Base-by-base conservation (phyloP, 805 yeast genomes). In the Zygotorulaspora florentina region DNA sequence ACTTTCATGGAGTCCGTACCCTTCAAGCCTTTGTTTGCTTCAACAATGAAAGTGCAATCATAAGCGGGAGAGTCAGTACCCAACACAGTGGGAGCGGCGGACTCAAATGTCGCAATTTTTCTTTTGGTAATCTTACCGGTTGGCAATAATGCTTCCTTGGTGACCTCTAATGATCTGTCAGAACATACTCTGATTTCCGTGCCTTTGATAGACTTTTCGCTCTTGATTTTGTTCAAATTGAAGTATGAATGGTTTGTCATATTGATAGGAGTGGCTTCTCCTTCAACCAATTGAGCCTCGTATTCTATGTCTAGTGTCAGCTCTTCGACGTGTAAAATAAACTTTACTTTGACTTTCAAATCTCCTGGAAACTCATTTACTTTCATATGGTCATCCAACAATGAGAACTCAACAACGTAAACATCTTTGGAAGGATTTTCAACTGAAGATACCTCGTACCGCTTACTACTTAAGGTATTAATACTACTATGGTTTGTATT, bases 191-290 rank as follows among this genome's bases (percentile, higher is more conserved):
- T 49, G 26, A 73, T 40, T 46, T 66, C 59, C 12, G 75, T 68
- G 25, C 70, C 74, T 5, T 56, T 70, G 39, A 69, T 59, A 2
- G 62, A 54, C 15, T 57, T 56, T 8, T 57, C 52, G 26, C 57
- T 49, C 26, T 55, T 50, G 16, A 55, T 45, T 66, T 61, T 59
- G 45, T 67, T 64, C 33, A 79, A 59, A 57, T 77, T 80, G 71
- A 80, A 82, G 64, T 79, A 80, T 3, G 81, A 63, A 56, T 82
- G 87, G 61, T 81, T 82, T 16, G 86, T 79, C 58, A 82, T 64
- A 53, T 76, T 75, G 35, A 81, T 70, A 18, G 74, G 65, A 2
- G 87, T 79, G 37, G 73, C 65, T 17, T 61, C 65, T 39, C 65
- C 69, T 9, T 53, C 48, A 18, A 42, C 42, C 12, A 59, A 31